Conservation (phyloP, 345 rosid species). For the Pistacia integerrima region DNA sequence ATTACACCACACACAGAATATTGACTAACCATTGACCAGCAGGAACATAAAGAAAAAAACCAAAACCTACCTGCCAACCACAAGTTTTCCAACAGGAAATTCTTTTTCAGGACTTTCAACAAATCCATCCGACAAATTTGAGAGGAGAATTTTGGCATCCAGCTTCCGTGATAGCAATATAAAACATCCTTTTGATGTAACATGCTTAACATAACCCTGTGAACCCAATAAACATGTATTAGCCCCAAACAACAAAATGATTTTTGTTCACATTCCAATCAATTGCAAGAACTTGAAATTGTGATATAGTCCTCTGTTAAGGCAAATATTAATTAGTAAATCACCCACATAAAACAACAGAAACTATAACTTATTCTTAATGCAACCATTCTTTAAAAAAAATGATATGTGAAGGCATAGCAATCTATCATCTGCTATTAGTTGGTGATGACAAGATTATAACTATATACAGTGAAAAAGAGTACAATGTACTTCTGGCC, state of each 20-base stretch:
- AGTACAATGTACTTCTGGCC: no score
- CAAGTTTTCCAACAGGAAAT: slow-evolving; percentile 89
- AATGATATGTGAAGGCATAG: neutral
- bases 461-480: no score
- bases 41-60: slow-evolving; percentile 15
- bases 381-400: neutral
- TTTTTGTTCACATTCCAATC: neutral
- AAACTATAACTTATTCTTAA: neutral
- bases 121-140: slow-evolving; percentile 80
- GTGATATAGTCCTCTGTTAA: neutral
- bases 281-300: neutral
- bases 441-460: neutral
- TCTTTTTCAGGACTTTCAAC: slow-evolving; percentile 67
- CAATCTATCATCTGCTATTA: neutral
- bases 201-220: slow-evolving; percentile 94
- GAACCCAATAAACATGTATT: slow-evolving; percentile 19
- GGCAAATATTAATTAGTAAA: neutral
- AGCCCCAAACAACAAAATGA: neutral
- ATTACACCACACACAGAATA: slow-evolving; percentile 19
- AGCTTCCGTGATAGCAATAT: slow-evolving; percentile 78
- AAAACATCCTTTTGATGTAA: slow-evolving; percentile 84
- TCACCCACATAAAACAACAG: neutral
- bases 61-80: slow-evolving; percentile 66
- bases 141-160: slow-evolving; percentile 79
- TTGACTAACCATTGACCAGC: slow-evolving; percentile 1